phyloP scores from a whole-genome alignment of 495 filamentous ascomycete genomes.

The Physcia stellaris region DNA sequence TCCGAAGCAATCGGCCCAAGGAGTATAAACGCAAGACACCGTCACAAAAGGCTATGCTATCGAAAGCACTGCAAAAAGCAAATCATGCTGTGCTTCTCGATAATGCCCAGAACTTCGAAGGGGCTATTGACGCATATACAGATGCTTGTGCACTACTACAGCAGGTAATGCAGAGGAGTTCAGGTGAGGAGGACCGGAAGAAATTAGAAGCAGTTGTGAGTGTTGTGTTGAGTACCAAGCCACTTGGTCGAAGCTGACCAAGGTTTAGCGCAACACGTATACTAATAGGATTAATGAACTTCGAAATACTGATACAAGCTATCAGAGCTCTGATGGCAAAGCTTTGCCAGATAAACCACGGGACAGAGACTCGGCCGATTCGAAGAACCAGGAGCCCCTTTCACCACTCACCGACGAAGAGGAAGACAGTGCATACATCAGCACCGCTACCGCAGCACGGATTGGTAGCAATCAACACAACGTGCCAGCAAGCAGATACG shows the following conservation, averaged over 20 bases:
- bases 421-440: slow-evolving; percentile 16
- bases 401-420: slow-evolving; percentile 35
- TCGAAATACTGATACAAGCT: slow-evolving; percentile 47
- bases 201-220: slow-evolving; percentile 87
- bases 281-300: slow-evolving; percentile 77
- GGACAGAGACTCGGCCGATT: slow-evolving; percentile 50
- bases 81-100: slow-evolving; percentile 91
- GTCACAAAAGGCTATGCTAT: slow-evolving; percentile 85
- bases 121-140: slow-evolving; percentile 78
- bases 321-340: slow-evolving; percentile 44
- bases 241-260: background rate
- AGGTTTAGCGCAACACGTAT: slow-evolving; percentile 62
- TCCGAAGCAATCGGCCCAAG: slow-evolving; percentile 15
- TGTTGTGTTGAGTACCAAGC: slow-evolving; percentile 11
- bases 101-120: slow-evolving; percentile 87
- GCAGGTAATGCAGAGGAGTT: slow-evolving; percentile 72
- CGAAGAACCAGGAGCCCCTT: slow-evolving; percentile 33
- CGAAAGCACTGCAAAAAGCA: slow-evolving; percentile 83
- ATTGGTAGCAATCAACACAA: slow-evolving; percentile 3
- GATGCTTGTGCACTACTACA: slow-evolving; percentile 79
- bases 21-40: slow-evolving; percentile 27
- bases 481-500: background rate
- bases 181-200: slow-evolving; percentile 61
- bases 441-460: slow-evolving; percentile 15
- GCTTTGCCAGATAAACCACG: slow-evolving; percentile 67